phyloP scores from a whole-genome alignment of 2,329 filamentous ascomycete genomes.

The Trichoderma sp. region DNA sequence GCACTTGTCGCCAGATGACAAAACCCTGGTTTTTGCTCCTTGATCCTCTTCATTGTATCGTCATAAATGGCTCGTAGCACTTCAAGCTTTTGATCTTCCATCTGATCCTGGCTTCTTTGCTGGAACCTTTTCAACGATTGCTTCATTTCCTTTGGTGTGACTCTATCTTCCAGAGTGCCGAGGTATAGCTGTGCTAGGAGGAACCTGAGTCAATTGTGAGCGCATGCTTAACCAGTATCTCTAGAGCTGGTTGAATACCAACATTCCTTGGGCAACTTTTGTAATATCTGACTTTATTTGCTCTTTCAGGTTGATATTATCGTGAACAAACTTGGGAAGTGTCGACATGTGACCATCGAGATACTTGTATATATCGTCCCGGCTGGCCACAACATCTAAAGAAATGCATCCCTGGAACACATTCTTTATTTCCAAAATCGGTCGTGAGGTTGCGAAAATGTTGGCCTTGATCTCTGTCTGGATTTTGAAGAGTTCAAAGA shows the following conservation, averaged over 20 bases:
- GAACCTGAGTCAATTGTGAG: background rate
- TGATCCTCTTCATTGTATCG: constrained; percentile 2
- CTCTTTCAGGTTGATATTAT: background rate
- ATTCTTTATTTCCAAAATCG: background rate
- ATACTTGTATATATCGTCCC: background rate
- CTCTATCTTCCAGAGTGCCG: background rate
- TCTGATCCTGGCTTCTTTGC: too few relatives aligned
- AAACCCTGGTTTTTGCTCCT: background rate
- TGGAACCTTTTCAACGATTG: background rate
- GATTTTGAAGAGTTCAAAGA: background rate
- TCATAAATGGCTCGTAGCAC: background rate
- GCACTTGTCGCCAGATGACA: background rate
- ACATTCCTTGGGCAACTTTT: background rate
- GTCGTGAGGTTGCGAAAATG: background rate
- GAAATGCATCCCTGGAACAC: background rate
- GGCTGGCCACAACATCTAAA: background rate
- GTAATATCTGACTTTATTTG: background rate
- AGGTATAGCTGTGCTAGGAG: background rate
- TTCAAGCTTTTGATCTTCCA: background rate
- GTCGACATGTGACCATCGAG: background rate
- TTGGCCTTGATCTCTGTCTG: background rate
- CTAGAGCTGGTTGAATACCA: background rate
- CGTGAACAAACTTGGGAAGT: background rate
- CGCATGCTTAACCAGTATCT: background rate
- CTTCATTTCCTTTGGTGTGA: background rate